Percentiles rank a stretch among this genome's conserved stretches.
Conservation (phyloP, 2,329 filamentous ascomycete genomes). For the Pestalotiopsis sp. region DNA sequence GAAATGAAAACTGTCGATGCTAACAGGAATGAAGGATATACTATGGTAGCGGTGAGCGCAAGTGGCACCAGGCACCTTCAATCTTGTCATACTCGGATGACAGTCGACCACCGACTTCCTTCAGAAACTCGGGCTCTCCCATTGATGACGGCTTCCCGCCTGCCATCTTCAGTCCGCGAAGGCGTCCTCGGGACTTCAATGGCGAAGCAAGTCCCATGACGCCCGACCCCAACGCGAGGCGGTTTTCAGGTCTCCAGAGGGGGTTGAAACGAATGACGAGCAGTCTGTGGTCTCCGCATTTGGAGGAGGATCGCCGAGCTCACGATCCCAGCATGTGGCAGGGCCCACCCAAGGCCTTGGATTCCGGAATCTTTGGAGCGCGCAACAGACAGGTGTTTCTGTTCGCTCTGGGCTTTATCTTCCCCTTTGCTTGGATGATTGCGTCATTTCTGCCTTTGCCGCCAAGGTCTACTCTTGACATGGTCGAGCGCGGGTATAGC, state of each 20-base stretch:
- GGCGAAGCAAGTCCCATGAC: constrained; percentile 35
- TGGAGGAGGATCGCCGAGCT: constrained; percentile 62
- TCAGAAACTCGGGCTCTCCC: constrained; percentile 45
- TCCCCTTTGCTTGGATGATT: constrained; percentile 81
- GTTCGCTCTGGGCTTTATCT: constrained; percentile 76
- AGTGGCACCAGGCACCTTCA: constrained; percentile 49
- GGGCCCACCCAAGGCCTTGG: constrained; percentile 66
- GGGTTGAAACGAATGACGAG: constrained; percentile 51
- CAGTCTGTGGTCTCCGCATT: constrained; percentile 72
- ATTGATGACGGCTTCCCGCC: constrained; percentile 47
- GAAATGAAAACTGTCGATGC: constrained; percentile 3
- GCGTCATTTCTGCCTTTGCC: constrained; percentile 75
- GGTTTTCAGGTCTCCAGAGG: constrained; percentile 29
- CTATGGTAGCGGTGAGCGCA: constrained; percentile 66
- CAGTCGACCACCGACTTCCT: constrained; percentile 46
- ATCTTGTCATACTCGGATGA: constrained; percentile 48
- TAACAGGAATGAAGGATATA: constrained; percentile 53
- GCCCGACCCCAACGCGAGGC: constrained; percentile 41
- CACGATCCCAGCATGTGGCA: constrained; percentile 67
- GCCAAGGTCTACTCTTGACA: constrained; percentile 50
- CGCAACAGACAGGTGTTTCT: constrained; percentile 74
- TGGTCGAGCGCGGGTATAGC: constrained; percentile 47
- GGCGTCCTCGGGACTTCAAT: constrained; percentile 28
- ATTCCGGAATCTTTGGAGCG: constrained; percentile 60
- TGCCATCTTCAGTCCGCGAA: constrained; percentile 30